Conservation (phyloP, 1,139 yeast genomes). For the Yamadazyma oceani region DNA sequence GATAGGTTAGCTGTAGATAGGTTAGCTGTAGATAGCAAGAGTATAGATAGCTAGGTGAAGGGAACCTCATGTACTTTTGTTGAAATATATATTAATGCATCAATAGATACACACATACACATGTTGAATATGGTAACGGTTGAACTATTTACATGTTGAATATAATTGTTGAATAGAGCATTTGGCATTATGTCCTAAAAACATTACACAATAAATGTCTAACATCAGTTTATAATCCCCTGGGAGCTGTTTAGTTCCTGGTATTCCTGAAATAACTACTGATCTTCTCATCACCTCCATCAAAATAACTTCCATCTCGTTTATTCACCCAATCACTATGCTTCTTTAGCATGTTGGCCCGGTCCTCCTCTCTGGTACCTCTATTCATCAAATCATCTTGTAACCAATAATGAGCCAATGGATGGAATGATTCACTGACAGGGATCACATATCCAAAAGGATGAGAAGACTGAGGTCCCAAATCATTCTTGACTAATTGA, state of each 20-base stretch:
- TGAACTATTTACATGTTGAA: constrained; percentile 1
- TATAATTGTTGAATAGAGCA: neutral
- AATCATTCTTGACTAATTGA: constrained; percentile 12
- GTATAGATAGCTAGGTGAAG: too few species aligned
- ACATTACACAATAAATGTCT: too few species aligned
- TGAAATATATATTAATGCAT: too few species aligned
- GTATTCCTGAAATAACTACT: constrained; percentile 51
- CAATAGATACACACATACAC: too few species aligned
- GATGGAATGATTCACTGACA: constrained; percentile 60
- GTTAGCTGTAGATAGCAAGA: too few species aligned
- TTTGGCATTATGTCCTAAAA: too few species aligned
- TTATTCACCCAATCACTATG: constrained; percentile 48
- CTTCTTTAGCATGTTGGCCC: constrained; percentile 40
- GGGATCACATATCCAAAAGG: constrained; percentile 31
- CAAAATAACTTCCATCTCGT: constrained; percentile 46
- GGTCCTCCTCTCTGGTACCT: constrained; percentile 56
- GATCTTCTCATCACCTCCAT: constrained; percentile 44
- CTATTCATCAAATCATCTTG: constrained; percentile 50
- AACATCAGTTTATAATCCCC: too few species aligned
- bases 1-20: too few species aligned
- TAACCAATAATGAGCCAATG: constrained; percentile 70
- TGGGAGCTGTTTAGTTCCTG: too few species aligned
- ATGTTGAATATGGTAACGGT: constrained; percentile 1
- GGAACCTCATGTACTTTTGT: too few species aligned
- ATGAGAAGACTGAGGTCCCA: too few species aligned